Percentiles rank a stretch among this genome's conserved stretches.
Conservation (phyloP, 306 rosid genomes). For the Cicer cuneatum region DNA sequence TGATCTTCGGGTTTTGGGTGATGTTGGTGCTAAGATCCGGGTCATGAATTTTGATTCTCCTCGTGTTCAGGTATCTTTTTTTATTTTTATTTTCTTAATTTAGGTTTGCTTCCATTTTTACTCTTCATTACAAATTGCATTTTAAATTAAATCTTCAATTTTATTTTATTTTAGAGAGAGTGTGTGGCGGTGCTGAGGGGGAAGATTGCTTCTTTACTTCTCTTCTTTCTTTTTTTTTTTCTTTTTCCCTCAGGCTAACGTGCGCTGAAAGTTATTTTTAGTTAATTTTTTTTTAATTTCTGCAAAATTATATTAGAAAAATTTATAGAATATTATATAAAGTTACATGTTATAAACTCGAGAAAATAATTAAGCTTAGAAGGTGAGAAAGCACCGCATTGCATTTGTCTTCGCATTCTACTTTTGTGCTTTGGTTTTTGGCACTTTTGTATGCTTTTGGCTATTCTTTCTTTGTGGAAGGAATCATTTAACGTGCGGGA, state of each 20-base stretch:
- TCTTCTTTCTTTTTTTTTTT: not conserved
- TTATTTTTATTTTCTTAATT: not conserved
- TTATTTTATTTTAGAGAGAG: slow-evolving; percentile 28
- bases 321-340: no score
- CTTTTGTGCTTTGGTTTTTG: no score
- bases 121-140: not conserved
- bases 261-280: no score
- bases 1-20: slow-evolving; percentile 80
- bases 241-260: slow-evolving; percentile 2
- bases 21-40: slow-evolving; percentile 98
- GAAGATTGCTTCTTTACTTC: slow-evolving; percentile 20
- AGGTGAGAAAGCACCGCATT: no score
- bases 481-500: slow-evolving; percentile 6
- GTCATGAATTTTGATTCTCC: slow-evolving; percentile 84
- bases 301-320: no score
- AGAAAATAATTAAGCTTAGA: no score
- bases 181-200: not conserved
- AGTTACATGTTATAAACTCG: no score
- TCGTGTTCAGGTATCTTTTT: slow-evolving; percentile 70
- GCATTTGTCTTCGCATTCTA: no score
- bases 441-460: not conserved
- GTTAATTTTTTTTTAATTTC: no score
- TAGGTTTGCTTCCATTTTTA: not conserved
- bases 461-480: slow-evolving; percentile 18
- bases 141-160: not conserved